These are phyloP conservation scores for Exophiala sp. DNA, from an alignment of 2,329 filamentous ascomycete genomes.

Conservation along the genomic window DNA sequence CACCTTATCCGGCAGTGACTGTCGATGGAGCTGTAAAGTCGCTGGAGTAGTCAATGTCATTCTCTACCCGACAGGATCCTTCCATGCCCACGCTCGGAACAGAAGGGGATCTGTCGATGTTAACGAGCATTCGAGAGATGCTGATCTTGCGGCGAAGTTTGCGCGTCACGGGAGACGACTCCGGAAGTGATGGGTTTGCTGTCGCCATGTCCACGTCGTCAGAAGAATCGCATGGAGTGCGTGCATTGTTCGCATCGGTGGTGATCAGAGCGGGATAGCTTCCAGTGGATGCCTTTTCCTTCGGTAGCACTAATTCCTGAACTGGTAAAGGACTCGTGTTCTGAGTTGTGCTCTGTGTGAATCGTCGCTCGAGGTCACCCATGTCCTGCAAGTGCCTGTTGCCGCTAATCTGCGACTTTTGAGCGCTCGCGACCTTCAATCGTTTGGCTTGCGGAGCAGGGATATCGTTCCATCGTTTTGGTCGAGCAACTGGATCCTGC, in stretches of 20 bases:
- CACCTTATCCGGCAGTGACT: conserved; percentile 5
- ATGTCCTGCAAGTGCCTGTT: background rate
- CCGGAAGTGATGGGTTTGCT: background rate
- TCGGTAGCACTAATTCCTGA: no score
- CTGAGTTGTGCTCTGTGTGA: no score
- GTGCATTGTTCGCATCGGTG: no score
- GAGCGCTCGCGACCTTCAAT: background rate
- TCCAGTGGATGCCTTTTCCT: no score
- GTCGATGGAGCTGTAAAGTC: conserved; percentile 8
- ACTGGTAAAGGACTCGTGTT: no score
- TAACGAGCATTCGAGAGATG: conserved; percentile 19
- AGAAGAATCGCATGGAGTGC: no score
- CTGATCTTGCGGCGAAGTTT: conserved; percentile 20
- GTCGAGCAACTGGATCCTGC: conserved; percentile 2
- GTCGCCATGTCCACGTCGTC: no score
- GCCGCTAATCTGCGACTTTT: background rate
- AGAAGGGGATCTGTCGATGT: conserved; percentile 18
- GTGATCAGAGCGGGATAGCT: no score
- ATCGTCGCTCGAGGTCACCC: background rate
- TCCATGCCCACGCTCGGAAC: conserved; percentile 6
- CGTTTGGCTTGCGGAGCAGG: conserved; percentile 5
- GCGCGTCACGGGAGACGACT: background rate
- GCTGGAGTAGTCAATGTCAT: conserved; percentile 4
- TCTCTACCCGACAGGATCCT: background rate
- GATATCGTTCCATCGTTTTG: conserved; percentile 7